Percentiles rank a stretch among this genome's conserved stretches.
These are phyloP conservation scores for Exophiala xenobiotica DNA, from an alignment of 2,329 filamentous ascomycete genomes.

Conservation along the genomic window DNA sequence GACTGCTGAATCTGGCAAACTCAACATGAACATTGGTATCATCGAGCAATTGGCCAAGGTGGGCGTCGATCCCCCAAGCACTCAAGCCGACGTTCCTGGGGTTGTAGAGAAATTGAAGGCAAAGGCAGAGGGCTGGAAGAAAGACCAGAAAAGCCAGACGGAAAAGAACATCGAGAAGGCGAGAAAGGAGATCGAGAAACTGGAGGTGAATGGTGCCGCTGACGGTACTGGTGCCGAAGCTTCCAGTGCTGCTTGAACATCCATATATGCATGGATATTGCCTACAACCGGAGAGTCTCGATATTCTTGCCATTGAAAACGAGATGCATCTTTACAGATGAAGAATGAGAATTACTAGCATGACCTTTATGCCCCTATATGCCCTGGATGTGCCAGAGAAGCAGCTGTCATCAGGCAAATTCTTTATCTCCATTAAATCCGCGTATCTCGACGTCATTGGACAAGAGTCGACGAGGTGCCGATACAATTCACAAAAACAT, in stretches of 20 bases:
- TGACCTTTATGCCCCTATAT: too few relatives aligned
- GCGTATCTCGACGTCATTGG: neutral
- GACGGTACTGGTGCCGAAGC: slow-evolving; percentile 64
- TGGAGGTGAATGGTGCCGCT: slow-evolving; percentile 69
- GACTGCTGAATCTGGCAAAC: slow-evolving; percentile 53
- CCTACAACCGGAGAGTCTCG: neutral
- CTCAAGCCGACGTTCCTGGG: slow-evolving; percentile 73
- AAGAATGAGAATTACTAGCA: neutral
- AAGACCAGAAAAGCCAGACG: slow-evolving; percentile 84
- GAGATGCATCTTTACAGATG: neutral
- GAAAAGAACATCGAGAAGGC: slow-evolving; percentile 97
- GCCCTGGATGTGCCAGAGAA: too few relatives aligned
- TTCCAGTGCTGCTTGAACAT: slow-evolving; percentile 27
- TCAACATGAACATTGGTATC: slow-evolving; percentile 85
- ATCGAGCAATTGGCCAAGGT: slow-evolving; percentile 87
- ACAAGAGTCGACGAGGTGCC: neutral
- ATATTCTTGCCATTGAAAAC: neutral
- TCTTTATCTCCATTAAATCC: slow-evolving; percentile 1
- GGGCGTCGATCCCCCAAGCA: slow-evolving; percentile 84
- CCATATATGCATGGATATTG: neutral
- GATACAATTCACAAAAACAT: too few relatives aligned
- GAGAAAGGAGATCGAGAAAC: slow-evolving; percentile 87
- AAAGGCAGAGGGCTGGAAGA: slow-evolving; percentile 89
- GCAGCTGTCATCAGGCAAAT: neutral
- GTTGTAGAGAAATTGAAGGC: slow-evolving; percentile 86